phyloP scores from a whole-genome alignment of 495 filamentous ascomycete species.

The Tuber umbilicatum region DNA sequence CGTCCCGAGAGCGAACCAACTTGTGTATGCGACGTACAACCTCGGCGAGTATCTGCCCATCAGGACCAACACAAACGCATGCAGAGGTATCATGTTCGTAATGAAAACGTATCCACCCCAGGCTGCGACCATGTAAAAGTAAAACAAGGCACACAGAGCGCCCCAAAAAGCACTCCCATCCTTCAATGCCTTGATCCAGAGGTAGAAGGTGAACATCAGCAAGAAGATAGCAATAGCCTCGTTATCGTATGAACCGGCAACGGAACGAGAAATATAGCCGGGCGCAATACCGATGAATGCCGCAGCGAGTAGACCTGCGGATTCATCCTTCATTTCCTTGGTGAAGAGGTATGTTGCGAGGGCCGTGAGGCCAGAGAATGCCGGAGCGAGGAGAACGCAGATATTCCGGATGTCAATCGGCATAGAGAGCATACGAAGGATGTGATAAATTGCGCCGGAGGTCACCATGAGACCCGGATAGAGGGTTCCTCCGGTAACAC shows the following conservation, averaged over 20 bases:
- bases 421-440: slow-evolving; percentile 81
- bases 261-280: slow-evolving; percentile 94
- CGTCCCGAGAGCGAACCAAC: slow-evolving; percentile 95
- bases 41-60: slow-evolving; percentile 96
- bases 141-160: slow-evolving; percentile 88
- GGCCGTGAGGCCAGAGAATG: slow-evolving; percentile 90
- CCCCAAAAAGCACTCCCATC: slow-evolving; percentile 94
- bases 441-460: slow-evolving; percentile 91
- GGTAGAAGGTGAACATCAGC: slow-evolving; percentile 95
- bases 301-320: slow-evolving; percentile 89
- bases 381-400: slow-evolving; percentile 93
- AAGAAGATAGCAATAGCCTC: slow-evolving; percentile 99
- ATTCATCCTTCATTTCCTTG: slow-evolving; percentile 89
- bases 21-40: slow-evolving; percentile 92
- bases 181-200: slow-evolving; percentile 99
- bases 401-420: slow-evolving; percentile 99
- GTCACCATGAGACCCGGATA: slow-evolving; percentile 99
- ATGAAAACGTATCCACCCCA: slow-evolving; percentile 99
- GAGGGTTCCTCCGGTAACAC: slow-evolving; percentile 96
- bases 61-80: slow-evolving; percentile 88
- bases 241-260: slow-evolving; percentile 98
- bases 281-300: slow-evolving; percentile 96
- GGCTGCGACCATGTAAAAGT: slow-evolving; percentile 99
- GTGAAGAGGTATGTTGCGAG: slow-evolving; percentile 92
- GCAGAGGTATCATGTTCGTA: slow-evolving; percentile 92